These are phyloP conservation scores for Microcos paniculata DNA, from an alignment of 345 rosid genomes.

Conservation along the genomic window DNA sequence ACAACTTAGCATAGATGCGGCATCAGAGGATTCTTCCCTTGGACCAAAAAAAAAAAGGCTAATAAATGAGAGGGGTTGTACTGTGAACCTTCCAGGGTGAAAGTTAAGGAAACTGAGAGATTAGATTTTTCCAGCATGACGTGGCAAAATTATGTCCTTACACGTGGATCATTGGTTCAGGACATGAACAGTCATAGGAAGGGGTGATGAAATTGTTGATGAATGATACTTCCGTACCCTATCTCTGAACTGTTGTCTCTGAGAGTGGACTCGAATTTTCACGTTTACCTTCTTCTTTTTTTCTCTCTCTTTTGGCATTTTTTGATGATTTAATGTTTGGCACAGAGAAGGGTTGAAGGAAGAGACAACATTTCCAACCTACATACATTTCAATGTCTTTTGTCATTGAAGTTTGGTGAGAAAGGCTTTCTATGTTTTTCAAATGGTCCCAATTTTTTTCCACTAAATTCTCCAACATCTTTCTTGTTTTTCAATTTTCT, in stretches of 20 bases:
- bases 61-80: background rate
- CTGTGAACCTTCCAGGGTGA: background rate
- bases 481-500: too few species aligned
- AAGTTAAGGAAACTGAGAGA: background rate
- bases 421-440: too few species aligned
- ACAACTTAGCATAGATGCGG: constrained; percentile 5
- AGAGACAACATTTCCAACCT: background rate
- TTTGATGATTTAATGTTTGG: background rate
- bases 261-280: background rate
- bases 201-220: background rate
- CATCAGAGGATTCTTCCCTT: constrained; percentile 15
- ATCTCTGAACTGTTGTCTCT: background rate
- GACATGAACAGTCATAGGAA: background rate
- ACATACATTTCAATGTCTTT: too few species aligned
- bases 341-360: background rate
- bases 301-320: background rate
- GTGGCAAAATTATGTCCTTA: constrained; percentile 3
- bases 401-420: too few species aligned
- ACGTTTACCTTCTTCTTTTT: background rate
- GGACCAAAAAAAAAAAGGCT: background rate
- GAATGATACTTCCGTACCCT: background rate
- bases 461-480: too few species aligned
- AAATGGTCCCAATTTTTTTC: too few species aligned
- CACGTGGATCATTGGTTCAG: constrained; percentile 14
- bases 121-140: background rate